Evolutionary conservation across 2,329 filamentous ascomycete genomes (phyloP).

Genomic region (Seiridium cupressi): DNA sequence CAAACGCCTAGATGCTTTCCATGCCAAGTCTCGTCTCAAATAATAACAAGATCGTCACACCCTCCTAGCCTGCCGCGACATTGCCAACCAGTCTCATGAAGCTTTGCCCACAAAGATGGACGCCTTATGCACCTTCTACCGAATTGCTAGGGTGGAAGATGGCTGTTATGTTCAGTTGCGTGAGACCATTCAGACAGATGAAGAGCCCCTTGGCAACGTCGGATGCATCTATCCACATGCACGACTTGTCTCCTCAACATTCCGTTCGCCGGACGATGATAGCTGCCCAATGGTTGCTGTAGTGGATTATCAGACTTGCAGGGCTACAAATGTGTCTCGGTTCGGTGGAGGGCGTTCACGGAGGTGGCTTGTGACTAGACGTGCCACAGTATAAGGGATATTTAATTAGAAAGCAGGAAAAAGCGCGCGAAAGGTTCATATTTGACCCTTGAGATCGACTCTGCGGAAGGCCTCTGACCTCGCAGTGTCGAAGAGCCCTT

Average conservation of each 20-base stretch:
- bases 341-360: background rate
- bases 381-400: background rate
- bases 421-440: constrained; percentile 49
- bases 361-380: background rate
- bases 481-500: constrained; percentile 69
- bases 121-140: too few species aligned
- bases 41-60: background rate
- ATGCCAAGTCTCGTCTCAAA: background rate
- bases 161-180: too few species aligned
- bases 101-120: too few species aligned
- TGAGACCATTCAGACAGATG: too few species aligned
- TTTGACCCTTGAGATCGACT: constrained; percentile 97
- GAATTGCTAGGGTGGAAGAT: too few species aligned
- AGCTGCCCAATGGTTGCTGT: background rate
- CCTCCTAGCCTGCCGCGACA: background rate
- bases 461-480: constrained; percentile 74
- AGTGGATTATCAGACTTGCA: background rate
- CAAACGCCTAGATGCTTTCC: background rate
- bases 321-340: background rate
- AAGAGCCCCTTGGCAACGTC: too few species aligned
- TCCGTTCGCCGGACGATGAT: background rate
- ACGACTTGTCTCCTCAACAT: background rate
- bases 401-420: constrained; percentile 14
- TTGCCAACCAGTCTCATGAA: too few species aligned
- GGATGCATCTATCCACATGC: too few species aligned